A percentile compares a stretch with the other conserved stretches of the same genome.
Evolutionary conservation across 768 basidiomycete genomes (phyloP).

Genomic region (Candolleomyces efflorescens): DNA sequence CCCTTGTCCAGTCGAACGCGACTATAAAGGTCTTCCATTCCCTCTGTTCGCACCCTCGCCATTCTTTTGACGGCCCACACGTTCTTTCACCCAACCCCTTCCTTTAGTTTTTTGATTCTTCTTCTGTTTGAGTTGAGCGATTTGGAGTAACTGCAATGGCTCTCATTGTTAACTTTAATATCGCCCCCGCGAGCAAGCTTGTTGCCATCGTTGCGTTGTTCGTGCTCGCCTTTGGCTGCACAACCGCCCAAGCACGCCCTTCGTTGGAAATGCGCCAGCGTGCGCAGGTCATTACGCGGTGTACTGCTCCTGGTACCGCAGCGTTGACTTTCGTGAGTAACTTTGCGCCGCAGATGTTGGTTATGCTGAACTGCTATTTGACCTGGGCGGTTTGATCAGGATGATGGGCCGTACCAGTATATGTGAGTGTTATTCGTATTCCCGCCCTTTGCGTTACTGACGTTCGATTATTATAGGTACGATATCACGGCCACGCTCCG

Average conservation of each 20-base stretch:
- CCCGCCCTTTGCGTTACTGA: no score
- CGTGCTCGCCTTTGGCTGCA: background rate
- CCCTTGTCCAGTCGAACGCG: no score
- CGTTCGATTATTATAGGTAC: constrained; percentile 7
- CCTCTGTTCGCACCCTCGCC: no score
- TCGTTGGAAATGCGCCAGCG: constrained; percentile 9
- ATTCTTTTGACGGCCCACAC: no score
- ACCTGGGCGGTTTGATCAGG: constrained; percentile 15
- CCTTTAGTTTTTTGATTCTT: no score
- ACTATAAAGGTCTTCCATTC: no score
- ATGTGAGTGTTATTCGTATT: constrained; percentile 19
- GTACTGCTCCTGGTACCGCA: constrained; percentile 31
- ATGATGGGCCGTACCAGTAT: constrained; percentile 32
- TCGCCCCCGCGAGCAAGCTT: background rate
- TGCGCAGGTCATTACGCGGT: constrained; percentile 29
- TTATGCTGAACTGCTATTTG: background rate
- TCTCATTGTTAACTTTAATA: no score
- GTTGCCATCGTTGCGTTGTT: background rate
- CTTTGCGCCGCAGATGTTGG: background rate
- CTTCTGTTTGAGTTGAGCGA: no score
- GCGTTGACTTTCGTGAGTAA: constrained; percentile 37
- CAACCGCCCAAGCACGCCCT: background rate
- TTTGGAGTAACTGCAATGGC: no score
- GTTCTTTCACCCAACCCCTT: no score
- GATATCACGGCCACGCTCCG: constrained; percentile 16